A percentile compares a stretch with the other conserved stretches of the same genome.
phyloP scores from a whole-genome alignment of 2,329 filamentous ascomycete species.

The Trichoderma cornu-damae region DNA sequence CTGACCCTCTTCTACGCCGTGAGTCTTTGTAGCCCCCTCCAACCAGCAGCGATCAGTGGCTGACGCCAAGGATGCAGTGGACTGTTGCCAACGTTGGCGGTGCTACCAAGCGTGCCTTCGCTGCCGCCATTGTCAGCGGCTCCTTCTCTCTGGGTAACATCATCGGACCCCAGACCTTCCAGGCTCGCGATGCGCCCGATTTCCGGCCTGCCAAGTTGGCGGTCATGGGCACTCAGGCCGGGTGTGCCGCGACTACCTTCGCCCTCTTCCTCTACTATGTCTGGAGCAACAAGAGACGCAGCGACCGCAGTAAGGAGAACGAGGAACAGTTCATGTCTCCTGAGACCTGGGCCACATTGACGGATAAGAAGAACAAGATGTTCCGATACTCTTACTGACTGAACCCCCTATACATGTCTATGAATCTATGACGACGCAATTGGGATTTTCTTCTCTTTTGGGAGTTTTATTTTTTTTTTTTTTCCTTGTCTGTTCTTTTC shows the following conservation, averaged over 20 bases:
- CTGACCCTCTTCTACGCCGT: slow-evolving; percentile 44
- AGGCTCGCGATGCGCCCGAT: slow-evolving; percentile 45
- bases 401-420: background rate
- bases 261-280: slow-evolving; percentile 46
- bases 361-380: slow-evolving; percentile 52
- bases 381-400: slow-evolving; percentile 49
- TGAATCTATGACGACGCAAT: background rate
- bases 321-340: slow-evolving; percentile 40
- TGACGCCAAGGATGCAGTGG: slow-evolving; percentile 30
- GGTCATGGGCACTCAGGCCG: slow-evolving; percentile 48
- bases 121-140: slow-evolving; percentile 44
- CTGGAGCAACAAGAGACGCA: slow-evolving; percentile 42
- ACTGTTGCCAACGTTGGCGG: slow-evolving; percentile 49
- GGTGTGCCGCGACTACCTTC: slow-evolving; percentile 39
- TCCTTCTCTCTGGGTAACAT: slow-evolving; percentile 52
- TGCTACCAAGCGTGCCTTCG: slow-evolving; percentile 49
- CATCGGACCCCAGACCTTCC: slow-evolving; percentile 54
- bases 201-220: slow-evolving; percentile 51
- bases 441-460: too few relatives aligned
- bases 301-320: slow-evolving; percentile 28
- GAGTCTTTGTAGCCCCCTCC: slow-evolving; percentile 21
- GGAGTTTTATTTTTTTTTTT: background rate
- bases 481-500: background rate
- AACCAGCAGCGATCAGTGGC: background rate
- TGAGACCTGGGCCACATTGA: slow-evolving; percentile 46